Evolutionary conservation across 2,329 filamentous ascomycete species (phyloP).

Genomic region (Alternaria metachromatica): DNA sequence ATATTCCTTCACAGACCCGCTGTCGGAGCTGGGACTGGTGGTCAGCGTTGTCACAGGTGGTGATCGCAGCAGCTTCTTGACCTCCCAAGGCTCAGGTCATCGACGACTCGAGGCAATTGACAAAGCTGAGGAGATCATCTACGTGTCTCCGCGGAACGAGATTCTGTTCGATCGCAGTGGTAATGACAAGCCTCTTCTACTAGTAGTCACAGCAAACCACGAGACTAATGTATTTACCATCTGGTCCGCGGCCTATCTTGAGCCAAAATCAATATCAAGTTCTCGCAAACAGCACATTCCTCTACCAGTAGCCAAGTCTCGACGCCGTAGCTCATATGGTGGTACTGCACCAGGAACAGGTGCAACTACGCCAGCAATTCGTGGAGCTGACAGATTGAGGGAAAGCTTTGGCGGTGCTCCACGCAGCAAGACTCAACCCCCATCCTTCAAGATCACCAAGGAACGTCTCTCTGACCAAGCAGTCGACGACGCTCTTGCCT

Average conservation of each 20-base stretch:
- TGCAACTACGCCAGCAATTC: conserved; percentile 72
- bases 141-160: conserved; percentile 73
- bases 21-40: conserved; percentile 84
- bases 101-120: conserved; percentile 67
- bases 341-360: conserved; percentile 70
- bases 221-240: conserved; percentile 80
- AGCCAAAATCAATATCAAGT: conserved; percentile 64
- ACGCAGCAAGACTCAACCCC: conserved; percentile 52
- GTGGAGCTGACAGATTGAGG: conserved; percentile 68
- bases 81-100: conserved; percentile 40
- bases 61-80: conserved; percentile 38
- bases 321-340: conserved; percentile 66
- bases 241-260: conserved; percentile 82
- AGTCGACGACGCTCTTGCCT: conserved; percentile 57
- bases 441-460: conserved; percentile 48
- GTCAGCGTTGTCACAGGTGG: conserved; percentile 55
- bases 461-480: conserved; percentile 46
- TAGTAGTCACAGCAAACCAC: conserved; percentile 82
- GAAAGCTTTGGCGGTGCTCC: conserved; percentile 74
- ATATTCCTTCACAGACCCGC: conserved; percentile 83
- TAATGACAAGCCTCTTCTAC: conserved; percentile 60
- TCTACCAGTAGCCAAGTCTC: conserved; percentile 56
- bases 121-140: conserved; percentile 80
- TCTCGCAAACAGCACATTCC: conserved; percentile 51
- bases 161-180: conserved; percentile 56